phyloP scores from a whole-genome alignment of 495 filamentous ascomycete species.

The Thozetella sp. region DNA sequence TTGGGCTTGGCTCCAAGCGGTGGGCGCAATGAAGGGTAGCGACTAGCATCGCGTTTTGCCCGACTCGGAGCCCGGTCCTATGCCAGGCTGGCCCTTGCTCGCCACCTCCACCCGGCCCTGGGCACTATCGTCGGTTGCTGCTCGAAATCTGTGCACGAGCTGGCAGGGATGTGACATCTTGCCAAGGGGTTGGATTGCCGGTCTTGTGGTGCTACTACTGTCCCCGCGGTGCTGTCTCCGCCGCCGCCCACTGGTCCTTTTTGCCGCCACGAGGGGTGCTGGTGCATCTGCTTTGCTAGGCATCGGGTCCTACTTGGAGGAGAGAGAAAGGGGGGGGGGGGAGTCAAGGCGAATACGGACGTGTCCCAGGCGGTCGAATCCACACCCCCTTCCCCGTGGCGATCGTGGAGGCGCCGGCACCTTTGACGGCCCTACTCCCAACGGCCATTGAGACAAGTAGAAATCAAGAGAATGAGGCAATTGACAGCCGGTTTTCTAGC shows the following conservation, averaged over 20 bases:
- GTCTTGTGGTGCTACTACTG: no score
- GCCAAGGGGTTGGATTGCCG: background rate
- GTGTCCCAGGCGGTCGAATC: no score
- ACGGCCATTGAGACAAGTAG: background rate
- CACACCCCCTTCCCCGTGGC: no score
- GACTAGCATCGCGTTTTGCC: background rate
- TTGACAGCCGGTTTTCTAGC: background rate
- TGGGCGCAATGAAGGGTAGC: background rate
- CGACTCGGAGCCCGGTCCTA: background rate
- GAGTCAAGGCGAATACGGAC: no score
- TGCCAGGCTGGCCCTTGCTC: slow-evolving; percentile 1
- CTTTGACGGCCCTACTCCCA: no score
- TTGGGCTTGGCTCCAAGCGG: background rate
- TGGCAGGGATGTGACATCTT: background rate
- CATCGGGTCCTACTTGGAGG: no score
- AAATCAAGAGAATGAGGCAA: background rate
- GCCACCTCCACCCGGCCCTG: background rate
- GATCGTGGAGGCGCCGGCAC: no score
- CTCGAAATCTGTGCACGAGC: background rate
- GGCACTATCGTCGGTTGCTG: background rate
- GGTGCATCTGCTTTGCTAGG: no score
- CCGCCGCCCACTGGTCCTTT: background rate
- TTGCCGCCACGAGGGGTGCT: background rate
- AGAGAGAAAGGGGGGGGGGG: no score
- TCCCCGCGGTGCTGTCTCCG: no score